A percentile compares a stretch with the other conserved stretches of the same genome.
Evolutionary conservation across 2,329 filamentous ascomycete species (phyloP).

Genomic region (Eutypella sp.): DNA sequence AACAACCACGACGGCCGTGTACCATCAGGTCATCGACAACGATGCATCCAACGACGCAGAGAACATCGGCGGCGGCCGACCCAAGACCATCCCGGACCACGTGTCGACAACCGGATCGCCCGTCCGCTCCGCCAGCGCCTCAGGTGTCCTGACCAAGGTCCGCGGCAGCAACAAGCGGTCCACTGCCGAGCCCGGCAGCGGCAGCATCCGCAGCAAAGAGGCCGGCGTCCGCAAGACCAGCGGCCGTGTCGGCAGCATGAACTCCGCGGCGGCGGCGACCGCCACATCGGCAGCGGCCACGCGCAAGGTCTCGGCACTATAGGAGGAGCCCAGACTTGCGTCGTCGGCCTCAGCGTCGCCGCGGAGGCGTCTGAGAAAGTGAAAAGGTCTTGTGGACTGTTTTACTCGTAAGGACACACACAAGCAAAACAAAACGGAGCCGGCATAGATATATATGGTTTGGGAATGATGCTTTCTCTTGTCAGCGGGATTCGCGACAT

Average conservation of each 20-base stretch:
- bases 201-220: conserved; percentile 49
- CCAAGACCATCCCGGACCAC: conserved; percentile 52
- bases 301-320: conserved; percentile 50
- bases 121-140: conserved; percentile 46
- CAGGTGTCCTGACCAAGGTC: conserved; percentile 58
- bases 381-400: too few species aligned
- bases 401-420: too few species aligned
- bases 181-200: conserved; percentile 44
- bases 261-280: conserved; percentile 38
- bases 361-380: too few species aligned
- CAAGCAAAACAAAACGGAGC: too few species aligned
- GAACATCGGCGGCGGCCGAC: conserved; percentile 58
- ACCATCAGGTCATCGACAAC: conserved; percentile 60
- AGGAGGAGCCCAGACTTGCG: conserved; percentile 26
- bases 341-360: too few species aligned
- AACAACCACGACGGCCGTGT: conserved; percentile 67
- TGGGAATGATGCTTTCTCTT: too few species aligned
- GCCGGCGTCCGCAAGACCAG: conserved; percentile 60
- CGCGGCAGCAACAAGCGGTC: conserved; percentile 56
- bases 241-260: conserved; percentile 58
- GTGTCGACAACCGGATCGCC: conserved; percentile 37
- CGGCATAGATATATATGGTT: too few species aligned
- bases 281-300: conserved; percentile 38
- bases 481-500: too few species aligned
- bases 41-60: conserved; percentile 66